phyloP scores from a whole-genome alignment of 2,329 filamentous ascomycete species.

The Aspergillus awamori region DNA sequence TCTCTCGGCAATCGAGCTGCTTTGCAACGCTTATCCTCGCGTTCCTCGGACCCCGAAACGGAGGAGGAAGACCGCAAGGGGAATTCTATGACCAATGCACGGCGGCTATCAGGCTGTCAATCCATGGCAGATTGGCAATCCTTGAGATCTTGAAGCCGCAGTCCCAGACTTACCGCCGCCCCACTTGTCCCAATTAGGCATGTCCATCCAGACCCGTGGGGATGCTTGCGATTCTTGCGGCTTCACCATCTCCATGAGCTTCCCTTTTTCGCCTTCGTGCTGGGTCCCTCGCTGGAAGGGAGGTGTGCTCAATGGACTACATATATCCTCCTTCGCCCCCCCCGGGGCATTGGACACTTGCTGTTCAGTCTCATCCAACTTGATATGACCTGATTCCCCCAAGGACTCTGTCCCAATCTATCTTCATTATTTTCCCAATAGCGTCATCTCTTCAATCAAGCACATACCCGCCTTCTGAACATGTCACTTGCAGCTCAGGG shows the following conservation, averaged over 20 bases:
- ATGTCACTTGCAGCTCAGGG: constrained; percentile 21
- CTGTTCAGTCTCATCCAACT: neutral
- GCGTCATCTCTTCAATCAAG: neutral
- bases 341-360: neutral
- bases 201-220: constrained; percentile 28
- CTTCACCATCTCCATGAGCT: neutral
- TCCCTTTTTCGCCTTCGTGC: neutral
- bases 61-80: neutral
- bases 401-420: neutral
- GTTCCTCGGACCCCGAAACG: constrained; percentile 4
- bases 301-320: neutral
- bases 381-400: neutral
- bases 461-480: neutral
- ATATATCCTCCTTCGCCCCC: neutral
- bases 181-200: constrained; percentile 29
- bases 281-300: neutral
- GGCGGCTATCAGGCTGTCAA: neutral
- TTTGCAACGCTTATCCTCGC: neutral
- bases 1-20: too few relatives aligned
- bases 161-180: neutral
- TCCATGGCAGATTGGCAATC: neutral
- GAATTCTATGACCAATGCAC: neutral
- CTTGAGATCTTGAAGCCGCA: neutral
- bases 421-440: neutral
- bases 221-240: constrained; percentile 1